phyloP scores from a whole-genome alignment of 139 green algal species.

The Mesotaenium endlicherianum region DNA sequence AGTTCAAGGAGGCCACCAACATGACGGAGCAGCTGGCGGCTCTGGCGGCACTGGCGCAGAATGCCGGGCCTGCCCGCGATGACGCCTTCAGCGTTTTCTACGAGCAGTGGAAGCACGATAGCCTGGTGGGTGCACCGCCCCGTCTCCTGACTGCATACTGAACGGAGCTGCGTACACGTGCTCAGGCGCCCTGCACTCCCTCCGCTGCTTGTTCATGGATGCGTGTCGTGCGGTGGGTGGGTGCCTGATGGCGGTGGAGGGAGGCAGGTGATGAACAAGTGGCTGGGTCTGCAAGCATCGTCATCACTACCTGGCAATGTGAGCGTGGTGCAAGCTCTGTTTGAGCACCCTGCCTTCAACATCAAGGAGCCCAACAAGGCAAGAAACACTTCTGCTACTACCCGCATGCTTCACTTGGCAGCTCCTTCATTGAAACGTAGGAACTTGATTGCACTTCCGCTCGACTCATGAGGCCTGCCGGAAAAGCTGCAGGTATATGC shows the following conservation, averaged over 20 bases:
- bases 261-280: constrained; percentile 60
- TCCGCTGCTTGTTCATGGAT: no score
- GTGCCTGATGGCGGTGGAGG: no score
- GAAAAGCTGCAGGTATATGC: constrained; percentile 62
- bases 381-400: no score
- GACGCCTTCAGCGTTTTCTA: constrained; percentile 77
- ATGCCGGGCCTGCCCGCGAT: constrained; percentile 58
- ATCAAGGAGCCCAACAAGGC: constrained; percentile 91
- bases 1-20: constrained; percentile 76
- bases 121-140: constrained; percentile 63
- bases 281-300: constrained; percentile 62
- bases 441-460: no score
- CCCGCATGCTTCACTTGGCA: no score
- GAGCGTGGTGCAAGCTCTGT: constrained; percentile 64
- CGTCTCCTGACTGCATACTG: not conserved
- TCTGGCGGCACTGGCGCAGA: constrained; percentile 67
- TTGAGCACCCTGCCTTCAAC: constrained; percentile 81
- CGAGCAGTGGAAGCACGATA: constrained; percentile 79
- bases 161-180: not conserved
- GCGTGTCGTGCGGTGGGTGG: no score
- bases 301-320: constrained; percentile 69
- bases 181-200: no score
- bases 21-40: constrained; percentile 95
- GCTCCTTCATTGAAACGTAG: no score
- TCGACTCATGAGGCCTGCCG: no score